A percentile compares a stretch with the other conserved stretches of the same genome.
Conservation (phyloP, 176 grass and related monocot species). For the Ampelocalamus luodianensis region DNA sequence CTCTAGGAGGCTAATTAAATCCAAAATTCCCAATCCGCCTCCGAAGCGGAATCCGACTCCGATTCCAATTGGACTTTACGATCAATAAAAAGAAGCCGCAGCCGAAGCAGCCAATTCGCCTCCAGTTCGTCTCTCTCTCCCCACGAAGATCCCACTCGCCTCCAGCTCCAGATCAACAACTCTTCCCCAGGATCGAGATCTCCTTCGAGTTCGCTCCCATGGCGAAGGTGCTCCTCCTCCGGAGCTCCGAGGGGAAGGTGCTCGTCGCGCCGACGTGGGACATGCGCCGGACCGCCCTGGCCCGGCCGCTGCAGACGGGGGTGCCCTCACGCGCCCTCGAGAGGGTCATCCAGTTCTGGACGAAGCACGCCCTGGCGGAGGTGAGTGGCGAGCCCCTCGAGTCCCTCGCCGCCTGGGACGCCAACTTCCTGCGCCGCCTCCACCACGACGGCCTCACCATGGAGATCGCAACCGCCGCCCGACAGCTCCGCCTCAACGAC, state of each 20-base stretch:
- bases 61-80: too few species aligned
- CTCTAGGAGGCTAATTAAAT: too few species aligned
- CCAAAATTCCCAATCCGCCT: too few species aligned
- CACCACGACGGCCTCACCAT: not conserved
- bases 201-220: not conserved
- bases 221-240: constrained; percentile 7
- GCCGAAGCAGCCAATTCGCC: too few species aligned
- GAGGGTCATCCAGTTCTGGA: not conserved
- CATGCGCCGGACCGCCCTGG: not conserved
- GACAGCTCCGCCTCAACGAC: not conserved
- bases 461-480: not conserved
- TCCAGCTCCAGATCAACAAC: not conserved
- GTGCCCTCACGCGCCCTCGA: not conserved
- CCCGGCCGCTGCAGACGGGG: not conserved
- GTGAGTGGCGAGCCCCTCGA: not conserved
- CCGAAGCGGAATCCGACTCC: too few species aligned
- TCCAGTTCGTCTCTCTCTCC: not conserved
- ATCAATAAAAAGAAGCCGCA: too few species aligned
- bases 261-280: not conserved
- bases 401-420: not conserved
- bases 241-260: constrained; percentile 4
- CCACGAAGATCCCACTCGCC: too few species aligned
- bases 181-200: not conserved
- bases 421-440: constrained; percentile 4
- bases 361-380: not conserved